phyloP scores from a whole-genome alignment of 2,329 filamentous ascomycete genomes.

The Lasiodiplodia theobromae region DNA sequence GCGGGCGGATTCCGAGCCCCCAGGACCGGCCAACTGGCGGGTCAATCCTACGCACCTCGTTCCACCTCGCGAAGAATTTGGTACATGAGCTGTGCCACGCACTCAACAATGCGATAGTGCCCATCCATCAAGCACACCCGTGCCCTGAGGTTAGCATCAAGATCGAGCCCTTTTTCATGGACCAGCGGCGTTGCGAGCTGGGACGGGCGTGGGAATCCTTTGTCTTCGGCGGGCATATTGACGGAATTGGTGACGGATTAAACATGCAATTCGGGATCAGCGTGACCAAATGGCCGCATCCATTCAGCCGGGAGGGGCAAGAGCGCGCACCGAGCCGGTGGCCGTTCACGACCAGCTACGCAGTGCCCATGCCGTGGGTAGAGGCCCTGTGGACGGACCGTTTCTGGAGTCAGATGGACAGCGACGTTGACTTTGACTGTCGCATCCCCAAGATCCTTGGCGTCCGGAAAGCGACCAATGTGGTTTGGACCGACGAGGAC shows the following conservation, averaged over 20 bases:
- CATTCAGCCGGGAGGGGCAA: conserved; percentile 21
- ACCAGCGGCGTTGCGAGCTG: conserved; percentile 25
- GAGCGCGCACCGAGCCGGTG: conserved; percentile 22
- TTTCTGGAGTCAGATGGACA: conserved; percentile 25
- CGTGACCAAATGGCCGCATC: conserved; percentile 29
- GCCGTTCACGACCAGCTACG: conserved; percentile 22
- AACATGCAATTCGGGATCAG: conserved; percentile 27
- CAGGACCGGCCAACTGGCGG: conserved; percentile 14
- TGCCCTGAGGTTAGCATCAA: conserved; percentile 3
- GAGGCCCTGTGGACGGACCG: conserved; percentile 16
- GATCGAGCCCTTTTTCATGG: conserved; percentile 31
- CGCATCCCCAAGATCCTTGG: conserved; percentile 20
- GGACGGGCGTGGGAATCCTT: conserved; percentile 29
- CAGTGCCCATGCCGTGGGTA: conserved; percentile 29
- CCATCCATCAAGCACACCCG: background rate
- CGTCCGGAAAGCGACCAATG: conserved; percentile 5
- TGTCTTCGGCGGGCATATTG: conserved; percentile 24
- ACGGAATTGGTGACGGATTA: conserved; percentile 24
- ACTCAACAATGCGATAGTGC: conserved; percentile 19
- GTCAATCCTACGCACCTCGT: conserved; percentile 19
- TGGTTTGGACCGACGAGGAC: conserved; percentile 10
- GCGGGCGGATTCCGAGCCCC: background rate
- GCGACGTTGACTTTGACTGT: background rate
- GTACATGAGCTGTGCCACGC: conserved; percentile 30
- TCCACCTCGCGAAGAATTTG: conserved; percentile 30